A percentile compares a stretch with the other conserved stretches of the same genome.
phyloP scores from a whole-genome alignment of 495 filamentous ascomycete species.

The Clavariopsis aquatica region DNA sequence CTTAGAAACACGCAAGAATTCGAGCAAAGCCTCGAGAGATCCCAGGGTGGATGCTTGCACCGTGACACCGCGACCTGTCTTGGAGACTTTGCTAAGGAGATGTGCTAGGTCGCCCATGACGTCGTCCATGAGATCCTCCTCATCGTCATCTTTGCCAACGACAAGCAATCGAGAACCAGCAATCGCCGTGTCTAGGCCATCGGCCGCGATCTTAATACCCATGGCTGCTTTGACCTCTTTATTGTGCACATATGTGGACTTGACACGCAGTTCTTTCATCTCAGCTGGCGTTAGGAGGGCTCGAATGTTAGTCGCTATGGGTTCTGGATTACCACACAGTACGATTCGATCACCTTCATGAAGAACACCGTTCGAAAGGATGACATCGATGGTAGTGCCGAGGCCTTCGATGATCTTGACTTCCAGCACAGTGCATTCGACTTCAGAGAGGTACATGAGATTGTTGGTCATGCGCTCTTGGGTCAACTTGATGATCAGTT shows the following conservation, averaged over 20 bases:
- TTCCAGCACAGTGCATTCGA: conserved; percentile 96
- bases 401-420: conserved; percentile 99
- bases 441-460: conserved; percentile 97
- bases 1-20: conserved; percentile 91
- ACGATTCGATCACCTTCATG: conserved; percentile 93
- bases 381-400: conserved; percentile 97
- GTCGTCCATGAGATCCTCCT: conserved; percentile 94
- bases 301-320: conserved; percentile 92
- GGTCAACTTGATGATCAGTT: conserved; percentile 84
- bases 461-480: conserved; percentile 98
- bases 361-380: conserved; percentile 93
- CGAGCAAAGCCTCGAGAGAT: conserved; percentile 92
- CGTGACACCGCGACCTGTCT: conserved; percentile 86
- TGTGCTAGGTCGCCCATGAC: conserved; percentile 94
- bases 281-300: conserved; percentile 94
- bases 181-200: conserved; percentile 94
- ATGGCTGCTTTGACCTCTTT: conserved; percentile 98
- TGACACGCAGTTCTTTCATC: conserved; percentile 91
- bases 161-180: conserved; percentile 93
- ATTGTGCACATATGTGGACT: conserved; percentile 95
- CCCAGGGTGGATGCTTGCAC: conserved; percentile 98
- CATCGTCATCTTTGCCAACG: conserved; percentile 91
- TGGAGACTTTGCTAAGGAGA: conserved; percentile 85
- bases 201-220: conserved; percentile 98
- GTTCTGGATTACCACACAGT: conserved; percentile 90